Percentiles rank a stretch among this genome's conserved stretches.
phyloP scores from a whole-genome alignment of 306 rosid species.

The Pachyrhizus erosus region DNA sequence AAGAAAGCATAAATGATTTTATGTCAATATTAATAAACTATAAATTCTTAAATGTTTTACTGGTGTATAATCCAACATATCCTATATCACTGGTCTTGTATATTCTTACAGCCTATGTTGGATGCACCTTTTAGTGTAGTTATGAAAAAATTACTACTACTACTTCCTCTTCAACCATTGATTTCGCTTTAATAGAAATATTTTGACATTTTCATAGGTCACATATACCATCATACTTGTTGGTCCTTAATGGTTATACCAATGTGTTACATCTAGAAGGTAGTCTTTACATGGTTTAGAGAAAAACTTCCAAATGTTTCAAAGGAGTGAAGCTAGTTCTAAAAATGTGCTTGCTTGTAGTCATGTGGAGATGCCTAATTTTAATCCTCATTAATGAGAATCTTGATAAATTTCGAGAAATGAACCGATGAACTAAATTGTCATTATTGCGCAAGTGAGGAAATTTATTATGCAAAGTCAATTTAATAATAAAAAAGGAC shows the following conservation, averaged over 20 bases:
- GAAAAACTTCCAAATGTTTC: too few species aligned
- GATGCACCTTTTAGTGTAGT: too few species aligned
- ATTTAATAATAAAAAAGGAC: background rate
- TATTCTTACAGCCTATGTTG: too few species aligned
- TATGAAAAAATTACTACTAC: background rate
- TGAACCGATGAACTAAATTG: conserved; percentile 29
- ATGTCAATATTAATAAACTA: too few species aligned
- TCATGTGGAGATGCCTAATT: background rate
- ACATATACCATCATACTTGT: conserved; percentile 81
- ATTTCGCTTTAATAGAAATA: background rate
- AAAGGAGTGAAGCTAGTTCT: too few species aligned
- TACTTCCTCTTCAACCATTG: background rate
- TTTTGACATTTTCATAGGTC: conserved; percentile 55
- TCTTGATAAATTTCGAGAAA: conserved; percentile 24
- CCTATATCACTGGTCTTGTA: too few species aligned
- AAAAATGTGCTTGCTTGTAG: too few species aligned
- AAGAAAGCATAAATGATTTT: too few species aligned
- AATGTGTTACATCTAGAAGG: conserved; percentile 64
- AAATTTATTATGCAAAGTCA: background rate
- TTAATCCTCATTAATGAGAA: conserved; percentile 42
- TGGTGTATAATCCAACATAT: too few species aligned
- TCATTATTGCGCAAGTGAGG: too few species aligned
- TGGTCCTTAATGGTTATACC: conserved; percentile 75
- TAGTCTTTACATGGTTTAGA: too few species aligned
- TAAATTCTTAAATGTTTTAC: too few species aligned